Percentiles rank a stretch among this genome's conserved stretches.
Conservation (phyloP, 2,329 filamentous ascomycete species). For the Hypoxylon sp. region DNA sequence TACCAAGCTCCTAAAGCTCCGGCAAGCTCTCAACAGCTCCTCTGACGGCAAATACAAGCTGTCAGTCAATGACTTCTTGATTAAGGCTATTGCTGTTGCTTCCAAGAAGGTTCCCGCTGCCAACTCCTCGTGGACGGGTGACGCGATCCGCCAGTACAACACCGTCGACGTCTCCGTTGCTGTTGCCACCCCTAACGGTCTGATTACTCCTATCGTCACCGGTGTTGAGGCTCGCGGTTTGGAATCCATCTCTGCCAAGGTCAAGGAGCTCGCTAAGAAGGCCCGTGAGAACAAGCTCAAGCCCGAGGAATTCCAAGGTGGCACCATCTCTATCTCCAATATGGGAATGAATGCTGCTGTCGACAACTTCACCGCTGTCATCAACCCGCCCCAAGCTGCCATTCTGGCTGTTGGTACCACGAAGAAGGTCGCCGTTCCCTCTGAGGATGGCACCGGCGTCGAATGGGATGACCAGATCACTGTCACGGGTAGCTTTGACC, state of each 20-base stretch:
- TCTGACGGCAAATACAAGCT: constrained; percentile 97
- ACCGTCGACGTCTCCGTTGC: constrained; percentile 95
- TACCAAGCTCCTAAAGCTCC: constrained; percentile 94
- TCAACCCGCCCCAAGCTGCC: constrained; percentile 97
- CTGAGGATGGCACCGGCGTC: constrained; percentile 83
- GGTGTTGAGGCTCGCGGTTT: constrained; percentile 89
- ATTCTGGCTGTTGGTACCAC: constrained; percentile 96
- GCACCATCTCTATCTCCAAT: constrained; percentile 99
- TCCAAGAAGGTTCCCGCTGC: constrained; percentile 94
- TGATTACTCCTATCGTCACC: constrained; percentile 98
- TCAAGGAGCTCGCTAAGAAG: constrained; percentile 98
- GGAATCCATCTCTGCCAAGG: constrained; percentile 85
- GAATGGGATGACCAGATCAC: constrained; percentile 98
- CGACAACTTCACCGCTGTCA: constrained; percentile 97
- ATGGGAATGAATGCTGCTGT: constrained; percentile 99
- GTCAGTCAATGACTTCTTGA: constrained; percentile 99
- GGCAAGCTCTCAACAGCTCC: constrained; percentile 89
- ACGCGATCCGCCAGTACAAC: constrained; percentile 92
- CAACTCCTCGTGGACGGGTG: constrained; percentile 95
- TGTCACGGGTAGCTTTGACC: constrained; percentile 96
- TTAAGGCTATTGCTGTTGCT: constrained; percentile 93
- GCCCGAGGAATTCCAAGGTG: constrained; percentile 99
- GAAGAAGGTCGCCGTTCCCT: constrained; percentile 92
- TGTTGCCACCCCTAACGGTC: constrained; percentile 90
- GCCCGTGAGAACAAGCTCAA: constrained; percentile 98